Evolutionary conservation across 805 yeast genomes (phyloP).

Genomic region (Gaillardinia entomophila): DNA sequence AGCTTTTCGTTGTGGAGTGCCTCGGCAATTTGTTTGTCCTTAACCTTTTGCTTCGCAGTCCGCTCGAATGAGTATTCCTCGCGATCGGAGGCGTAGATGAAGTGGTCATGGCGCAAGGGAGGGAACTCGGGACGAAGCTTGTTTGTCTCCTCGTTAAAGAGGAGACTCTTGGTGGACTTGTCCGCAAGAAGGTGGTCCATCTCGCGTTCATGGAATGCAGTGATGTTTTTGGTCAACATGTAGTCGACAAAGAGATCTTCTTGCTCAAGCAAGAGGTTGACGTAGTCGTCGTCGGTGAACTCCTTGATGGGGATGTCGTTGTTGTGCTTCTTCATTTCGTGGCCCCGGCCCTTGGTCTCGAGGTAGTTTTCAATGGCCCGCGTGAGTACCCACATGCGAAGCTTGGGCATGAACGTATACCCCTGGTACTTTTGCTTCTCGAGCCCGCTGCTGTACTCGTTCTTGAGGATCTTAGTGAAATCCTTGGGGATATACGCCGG

Average conservation of each 20-base stretch:
- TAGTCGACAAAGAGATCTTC: conserved; percentile 22
- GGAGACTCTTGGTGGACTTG: conserved; percentile 6
- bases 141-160: background rate
- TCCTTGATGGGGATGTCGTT: background rate
- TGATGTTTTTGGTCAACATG: conserved; percentile 16
- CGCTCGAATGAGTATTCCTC: background rate
- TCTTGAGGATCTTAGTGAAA: conserved; percentile 19
- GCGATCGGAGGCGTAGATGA: background rate
- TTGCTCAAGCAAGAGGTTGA: conserved; percentile 4
- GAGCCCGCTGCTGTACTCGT: conserved; percentile 19
- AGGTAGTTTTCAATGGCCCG: background rate
- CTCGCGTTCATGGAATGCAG: conserved; percentile 20
- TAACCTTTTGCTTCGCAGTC: background rate
- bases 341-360: background rate
- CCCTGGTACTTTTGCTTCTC: conserved; percentile 4
- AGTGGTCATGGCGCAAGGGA: background rate
- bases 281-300: conserved; percentile 5
- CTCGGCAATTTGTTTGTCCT: background rate
- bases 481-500: conserved; percentile 27
- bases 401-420: conserved; percentile 8
- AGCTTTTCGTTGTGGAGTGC: no score
- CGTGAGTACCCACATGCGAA: conserved; percentile 10
- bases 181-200: conserved; percentile 10
- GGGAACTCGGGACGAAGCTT: background rate
- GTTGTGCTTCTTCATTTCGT: background rate